Evolutionary conservation across 2,329 filamentous ascomycete species (phyloP).

Genomic region (Catunica adiposa): DNA sequence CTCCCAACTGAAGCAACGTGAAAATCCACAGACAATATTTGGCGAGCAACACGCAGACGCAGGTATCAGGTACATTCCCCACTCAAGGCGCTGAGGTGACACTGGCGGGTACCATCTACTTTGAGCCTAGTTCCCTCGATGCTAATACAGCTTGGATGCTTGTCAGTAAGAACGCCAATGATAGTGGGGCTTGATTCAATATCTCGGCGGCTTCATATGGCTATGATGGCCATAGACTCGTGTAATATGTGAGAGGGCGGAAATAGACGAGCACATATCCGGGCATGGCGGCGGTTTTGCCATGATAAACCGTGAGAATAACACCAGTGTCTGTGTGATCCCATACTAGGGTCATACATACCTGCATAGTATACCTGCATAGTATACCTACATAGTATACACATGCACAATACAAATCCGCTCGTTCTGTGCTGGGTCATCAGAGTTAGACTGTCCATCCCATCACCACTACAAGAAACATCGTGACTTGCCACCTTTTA

Average conservation of each 20-base stretch:
- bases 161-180: not conserved
- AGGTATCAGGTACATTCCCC: constrained; percentile 8
- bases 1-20: not conserved
- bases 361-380: too few species aligned
- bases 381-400: too few species aligned
- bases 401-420: too few species aligned
- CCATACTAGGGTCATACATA: too few species aligned
- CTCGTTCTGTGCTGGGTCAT: too few species aligned
- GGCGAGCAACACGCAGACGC: not conserved
- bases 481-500: too few species aligned
- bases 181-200: not conserved
- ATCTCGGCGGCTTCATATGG: too few species aligned
- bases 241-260: not conserved
- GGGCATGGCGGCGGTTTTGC: too few species aligned
- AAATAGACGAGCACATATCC: not conserved
- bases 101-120: constrained; percentile 7
- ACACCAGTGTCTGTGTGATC: too few species aligned
- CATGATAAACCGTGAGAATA: too few species aligned
- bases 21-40: not conserved
- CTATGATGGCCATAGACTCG: not conserved
- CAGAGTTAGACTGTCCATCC: too few species aligned
- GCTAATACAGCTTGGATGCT: not conserved
- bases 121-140: not conserved
- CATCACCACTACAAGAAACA: too few species aligned
- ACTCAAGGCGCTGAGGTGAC: constrained; percentile 3